These are phyloP conservation scores for Emericellopsis cladophorae DNA, from an alignment of 2,329 filamentous ascomycete species.

Conservation along the genomic window DNA sequence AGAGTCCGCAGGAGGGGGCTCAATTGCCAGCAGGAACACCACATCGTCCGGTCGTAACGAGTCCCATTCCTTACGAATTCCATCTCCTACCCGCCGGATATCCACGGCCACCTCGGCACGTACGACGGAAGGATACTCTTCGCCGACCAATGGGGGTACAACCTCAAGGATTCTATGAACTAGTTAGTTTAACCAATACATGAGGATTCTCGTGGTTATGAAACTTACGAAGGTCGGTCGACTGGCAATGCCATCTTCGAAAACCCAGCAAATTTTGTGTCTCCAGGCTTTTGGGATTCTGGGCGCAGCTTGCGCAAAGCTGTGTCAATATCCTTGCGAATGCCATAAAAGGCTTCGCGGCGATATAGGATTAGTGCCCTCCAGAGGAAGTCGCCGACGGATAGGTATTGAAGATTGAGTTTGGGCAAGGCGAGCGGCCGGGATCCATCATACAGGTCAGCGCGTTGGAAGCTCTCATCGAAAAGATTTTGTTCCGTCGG, in stretches of 20 bases:
- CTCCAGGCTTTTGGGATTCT: conserved; percentile 47
- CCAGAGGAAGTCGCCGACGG: conserved; percentile 94
- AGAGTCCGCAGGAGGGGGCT: conserved; percentile 41
- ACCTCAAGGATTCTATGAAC: conserved; percentile 60
- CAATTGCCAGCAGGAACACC: conserved; percentile 72
- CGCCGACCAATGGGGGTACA: conserved; percentile 69
- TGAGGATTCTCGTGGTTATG: neutral
- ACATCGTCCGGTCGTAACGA: conserved; percentile 75
- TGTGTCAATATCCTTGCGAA: conserved; percentile 81
- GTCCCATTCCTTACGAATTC: conserved; percentile 80
- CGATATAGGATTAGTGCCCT: conserved; percentile 81
- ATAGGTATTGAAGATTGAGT: conserved; percentile 88
- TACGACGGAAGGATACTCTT: conserved; percentile 70
- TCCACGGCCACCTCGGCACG: conserved; percentile 79
- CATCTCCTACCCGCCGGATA: conserved; percentile 63
- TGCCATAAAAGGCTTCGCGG: conserved; percentile 85
- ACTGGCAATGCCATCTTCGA: conserved; percentile 90
- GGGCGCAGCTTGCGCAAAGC: conserved; percentile 70
- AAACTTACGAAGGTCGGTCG: conserved; percentile 53
- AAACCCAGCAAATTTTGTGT: conserved; percentile 65
- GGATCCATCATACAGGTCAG: conserved; percentile 79
- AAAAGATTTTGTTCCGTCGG: conserved; percentile 78
- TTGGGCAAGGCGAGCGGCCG: conserved; percentile 84
- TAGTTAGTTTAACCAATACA: conserved; percentile 2
- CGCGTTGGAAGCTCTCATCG: conserved; percentile 63